Evolutionary conservation across 805 yeast species (phyloP), one percentile per base, ranked within the genome.

Genomic region (Kuraishia molischiana): DNA sequence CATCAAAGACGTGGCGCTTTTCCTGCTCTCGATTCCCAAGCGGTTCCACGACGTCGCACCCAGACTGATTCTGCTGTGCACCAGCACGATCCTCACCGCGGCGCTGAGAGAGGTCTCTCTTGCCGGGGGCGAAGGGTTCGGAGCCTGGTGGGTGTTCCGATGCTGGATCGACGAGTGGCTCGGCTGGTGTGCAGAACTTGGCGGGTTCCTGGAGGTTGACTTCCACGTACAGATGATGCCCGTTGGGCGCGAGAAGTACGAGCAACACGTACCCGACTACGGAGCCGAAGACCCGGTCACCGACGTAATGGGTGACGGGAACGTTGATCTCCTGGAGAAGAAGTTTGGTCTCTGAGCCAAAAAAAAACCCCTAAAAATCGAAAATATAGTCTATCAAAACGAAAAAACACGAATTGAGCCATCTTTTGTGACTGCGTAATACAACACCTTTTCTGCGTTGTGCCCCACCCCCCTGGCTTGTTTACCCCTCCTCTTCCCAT

Each of bases 151-250:
- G 85, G 67, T 74, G 32, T 63, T 80, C 3, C 63, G 83, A 39
- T 77, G 86, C 52, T 83, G 90, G 87, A 61, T 77, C 5, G 85
- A 79, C 49, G 90, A 82, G 49, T 81, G 74, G 67, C 61, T 80
- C 42, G 68, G 68, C 2, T 79, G 85, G 77, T 59, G 71, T 40
- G 78, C 79, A 19, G 86, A 80, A 49, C 55, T 75, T 13, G 79
- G 80, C 4, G 79, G 79, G 0, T 69, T 69, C 43, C 52, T 74
- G 19, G 54, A 22, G 26, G 11, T 22, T 14, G 64, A 58, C 29
- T 54, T 40, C 5, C 35, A 37, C 26, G 10, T 11, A 11, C 26
- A 11, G 11, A 22, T 22, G 8, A 8, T 22, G 26, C 26, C 26
- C 26, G n/a, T n/a, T n/a, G n/a, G n/a, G n/a, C n/a, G n/a, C n/a